phyloP scores from a whole-genome alignment of 1,284 basidiomycete species.

The Microbotryomycetes sp. region DNA sequence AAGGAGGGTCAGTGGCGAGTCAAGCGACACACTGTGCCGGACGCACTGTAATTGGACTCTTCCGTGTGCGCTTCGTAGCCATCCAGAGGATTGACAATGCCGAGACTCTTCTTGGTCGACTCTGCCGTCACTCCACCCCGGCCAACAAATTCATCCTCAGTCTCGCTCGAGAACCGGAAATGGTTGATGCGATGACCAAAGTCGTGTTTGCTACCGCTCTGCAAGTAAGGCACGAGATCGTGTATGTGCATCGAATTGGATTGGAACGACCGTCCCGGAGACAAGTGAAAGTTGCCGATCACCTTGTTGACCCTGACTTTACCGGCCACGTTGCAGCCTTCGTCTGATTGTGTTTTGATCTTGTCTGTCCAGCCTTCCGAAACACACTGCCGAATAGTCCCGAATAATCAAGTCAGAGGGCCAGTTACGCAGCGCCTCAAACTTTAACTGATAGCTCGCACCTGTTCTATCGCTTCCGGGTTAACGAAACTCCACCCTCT shows the following conservation, averaged over 20 bases:
- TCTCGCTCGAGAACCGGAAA: slow-evolving; percentile 44
- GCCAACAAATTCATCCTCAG: slow-evolving; percentile 37
- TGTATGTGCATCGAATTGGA: slow-evolving; percentile 72
- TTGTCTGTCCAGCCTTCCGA: slow-evolving; percentile 92
- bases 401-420: neutral
- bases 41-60: slow-evolving; percentile 48
- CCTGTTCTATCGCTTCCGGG: slow-evolving; percentile 89
- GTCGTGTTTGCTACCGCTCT: slow-evolving; percentile 78
- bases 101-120: slow-evolving; percentile 63
- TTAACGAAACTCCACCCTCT: slow-evolving; percentile 91
- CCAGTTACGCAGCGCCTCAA: too few species aligned
- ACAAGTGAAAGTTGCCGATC: slow-evolving; percentile 59
- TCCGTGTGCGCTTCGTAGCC: slow-evolving; percentile 54
- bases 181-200: slow-evolving; percentile 62
- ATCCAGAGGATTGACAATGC: slow-evolving; percentile 76
- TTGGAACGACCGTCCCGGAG: slow-evolving; percentile 87
- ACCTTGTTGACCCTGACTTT: slow-evolving; percentile 95
- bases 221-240: slow-evolving; percentile 91
- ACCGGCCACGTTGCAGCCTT: slow-evolving; percentile 91
- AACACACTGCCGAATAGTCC: slow-evolving; percentile 57
- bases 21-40: neutral
- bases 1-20: slow-evolving; percentile 46
- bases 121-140: slow-evolving; percentile 5
- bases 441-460: slow-evolving; percentile 42
- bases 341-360: slow-evolving; percentile 80